phyloP scores from a whole-genome alignment of 257 asterid genomes.

The Voacanga thouarsii region DNA sequence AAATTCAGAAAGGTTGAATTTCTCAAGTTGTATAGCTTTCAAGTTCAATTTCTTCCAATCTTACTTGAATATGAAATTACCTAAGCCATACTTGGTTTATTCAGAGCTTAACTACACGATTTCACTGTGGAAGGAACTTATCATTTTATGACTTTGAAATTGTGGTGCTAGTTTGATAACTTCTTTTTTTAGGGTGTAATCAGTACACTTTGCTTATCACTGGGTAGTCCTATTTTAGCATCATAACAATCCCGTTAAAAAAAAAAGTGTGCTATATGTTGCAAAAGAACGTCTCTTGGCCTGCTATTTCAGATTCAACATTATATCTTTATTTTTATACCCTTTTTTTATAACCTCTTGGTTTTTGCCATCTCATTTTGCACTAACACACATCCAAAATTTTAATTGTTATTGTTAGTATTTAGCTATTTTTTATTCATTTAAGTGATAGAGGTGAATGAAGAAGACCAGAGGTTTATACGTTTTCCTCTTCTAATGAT shows the following conservation, averaged over 20 bases:
- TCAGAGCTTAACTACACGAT: background rate
- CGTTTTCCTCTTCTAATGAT: background rate
- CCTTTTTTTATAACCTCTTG: background rate
- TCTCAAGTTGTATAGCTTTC: background rate
- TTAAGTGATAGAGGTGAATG: slow-evolving; percentile 1
- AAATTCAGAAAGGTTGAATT: no score
- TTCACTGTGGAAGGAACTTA: background rate
- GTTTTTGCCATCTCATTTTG: background rate
- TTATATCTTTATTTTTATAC: background rate
- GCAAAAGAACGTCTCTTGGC: background rate
- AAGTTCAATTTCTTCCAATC: background rate
- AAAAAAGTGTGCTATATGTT: background rate
- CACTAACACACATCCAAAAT: background rate
- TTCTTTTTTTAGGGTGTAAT: background rate
- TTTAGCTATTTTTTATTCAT: background rate
- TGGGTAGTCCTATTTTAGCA: background rate
- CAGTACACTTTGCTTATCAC: background rate
- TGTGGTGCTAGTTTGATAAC: background rate
- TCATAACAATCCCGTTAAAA: background rate
- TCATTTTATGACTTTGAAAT: background rate
- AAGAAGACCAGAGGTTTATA: background rate
- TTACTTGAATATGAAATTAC: no score
- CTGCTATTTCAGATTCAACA: background rate
- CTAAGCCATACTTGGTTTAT: background rate
- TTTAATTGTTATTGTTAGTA: no score